Conservation (phyloP, 345 rosid genomes). For the Melaleuca quinquenervia region DNA sequence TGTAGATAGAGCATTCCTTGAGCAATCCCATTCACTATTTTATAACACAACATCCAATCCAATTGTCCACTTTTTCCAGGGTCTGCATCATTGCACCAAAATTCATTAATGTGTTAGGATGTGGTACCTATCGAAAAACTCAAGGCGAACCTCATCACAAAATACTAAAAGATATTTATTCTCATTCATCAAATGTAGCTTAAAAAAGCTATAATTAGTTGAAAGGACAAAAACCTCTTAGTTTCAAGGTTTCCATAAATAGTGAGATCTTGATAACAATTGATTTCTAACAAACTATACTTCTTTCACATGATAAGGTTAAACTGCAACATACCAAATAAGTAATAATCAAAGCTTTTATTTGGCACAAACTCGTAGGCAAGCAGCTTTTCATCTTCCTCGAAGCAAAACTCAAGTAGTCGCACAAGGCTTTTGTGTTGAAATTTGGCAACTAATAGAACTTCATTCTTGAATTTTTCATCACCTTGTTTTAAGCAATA, state of each 20-base stretch:
- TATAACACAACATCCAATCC: background rate
- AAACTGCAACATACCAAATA: too few species aligned
- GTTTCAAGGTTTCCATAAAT: background rate
- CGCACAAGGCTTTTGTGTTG: background rate
- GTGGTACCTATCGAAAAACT: background rate
- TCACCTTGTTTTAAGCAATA: slow-evolving; percentile 25
- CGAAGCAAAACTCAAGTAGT: too few species aligned
- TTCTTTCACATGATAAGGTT: too few species aligned
- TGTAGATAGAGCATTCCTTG: background rate
- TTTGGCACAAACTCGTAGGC: too few species aligned
- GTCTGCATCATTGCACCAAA: background rate
- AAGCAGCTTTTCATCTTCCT: too few species aligned
- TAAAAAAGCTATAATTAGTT: background rate
- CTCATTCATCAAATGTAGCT: background rate
- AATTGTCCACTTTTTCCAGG: background rate
- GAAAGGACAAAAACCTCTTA: background rate
- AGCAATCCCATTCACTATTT: background rate
- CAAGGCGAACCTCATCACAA: background rate
- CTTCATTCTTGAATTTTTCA: slow-evolving; percentile 1
- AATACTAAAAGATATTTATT: background rate
- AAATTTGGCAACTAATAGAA: too few species aligned
- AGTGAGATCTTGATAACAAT: too few species aligned
- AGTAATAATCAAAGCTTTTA: too few species aligned
- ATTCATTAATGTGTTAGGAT: background rate
- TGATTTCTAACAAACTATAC: too few species aligned